Percentiles rank a stretch among this genome's conserved stretches.
Evolutionary conservation across 192 early-diverging fungal genomes (phyloP).

Genomic region (Coemansia sp.): DNA sequence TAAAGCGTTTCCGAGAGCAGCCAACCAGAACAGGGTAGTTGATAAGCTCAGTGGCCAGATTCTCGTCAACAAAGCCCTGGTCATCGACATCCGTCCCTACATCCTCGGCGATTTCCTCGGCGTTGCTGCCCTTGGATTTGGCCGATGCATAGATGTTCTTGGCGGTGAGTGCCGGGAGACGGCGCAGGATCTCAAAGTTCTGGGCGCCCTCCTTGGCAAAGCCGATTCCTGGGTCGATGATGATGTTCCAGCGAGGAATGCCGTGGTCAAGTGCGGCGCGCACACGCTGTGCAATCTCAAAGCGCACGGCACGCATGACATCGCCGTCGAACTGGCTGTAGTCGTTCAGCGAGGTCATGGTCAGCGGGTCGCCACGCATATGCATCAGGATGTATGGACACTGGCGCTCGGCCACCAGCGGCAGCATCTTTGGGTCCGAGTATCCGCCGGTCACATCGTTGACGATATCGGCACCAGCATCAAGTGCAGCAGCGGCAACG

Average conservation of each 20-base stretch:
- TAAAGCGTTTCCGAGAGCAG: constrained; percentile 88
- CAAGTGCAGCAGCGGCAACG: constrained; percentile 85
- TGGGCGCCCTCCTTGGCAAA: constrained; percentile 92
- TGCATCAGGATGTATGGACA: constrained; percentile 95
- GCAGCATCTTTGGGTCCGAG: constrained; percentile 77
- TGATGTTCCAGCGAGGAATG: constrained; percentile 93
- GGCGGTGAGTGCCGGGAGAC: constrained; percentile 60
- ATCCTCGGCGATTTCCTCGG: background rate
- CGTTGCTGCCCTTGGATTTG: constrained; percentile 18
- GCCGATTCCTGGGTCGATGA: constrained; percentile 95
- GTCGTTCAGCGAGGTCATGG: constrained; percentile 75
- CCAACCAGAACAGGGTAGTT: constrained; percentile 85
- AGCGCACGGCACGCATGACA: constrained; percentile 70
- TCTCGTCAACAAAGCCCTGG: constrained; percentile 47
- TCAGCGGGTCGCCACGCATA: constrained; percentile 92
- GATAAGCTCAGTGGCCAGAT: constrained; percentile 50
- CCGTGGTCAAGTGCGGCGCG: constrained; percentile 74
- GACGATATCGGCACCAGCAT: constrained; percentile 88
- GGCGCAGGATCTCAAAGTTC: constrained; percentile 80
- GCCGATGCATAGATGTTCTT: constrained; percentile 35
- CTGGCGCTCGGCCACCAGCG: constrained; percentile 71
- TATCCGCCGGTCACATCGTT: constrained; percentile 94
- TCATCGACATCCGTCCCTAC: constrained; percentile 21
- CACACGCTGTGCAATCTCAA: constrained; percentile 68
- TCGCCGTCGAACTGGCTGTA: constrained; percentile 70